These are phyloP conservation scores for Suhomyces pyralidae DNA, from an alignment of 805 yeast species.

Conservation along the genomic window DNA sequence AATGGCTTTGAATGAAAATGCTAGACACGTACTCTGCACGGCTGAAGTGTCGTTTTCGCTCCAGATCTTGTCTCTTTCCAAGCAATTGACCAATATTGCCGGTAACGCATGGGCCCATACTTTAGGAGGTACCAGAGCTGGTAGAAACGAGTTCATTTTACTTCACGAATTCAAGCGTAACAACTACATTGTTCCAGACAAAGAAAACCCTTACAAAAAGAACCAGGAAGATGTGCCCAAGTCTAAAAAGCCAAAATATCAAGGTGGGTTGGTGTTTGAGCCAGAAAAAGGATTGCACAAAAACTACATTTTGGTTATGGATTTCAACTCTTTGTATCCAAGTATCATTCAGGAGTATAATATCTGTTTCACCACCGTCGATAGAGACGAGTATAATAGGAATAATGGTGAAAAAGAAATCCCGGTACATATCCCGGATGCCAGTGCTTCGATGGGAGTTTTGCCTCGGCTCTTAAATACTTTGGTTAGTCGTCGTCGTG, in stretches of 20 bases:
- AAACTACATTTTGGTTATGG: conserved; percentile 89
- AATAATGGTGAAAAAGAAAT: conserved; percentile 49
- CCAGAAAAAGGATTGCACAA: conserved; percentile 95
- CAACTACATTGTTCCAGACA: conserved; percentile 86
- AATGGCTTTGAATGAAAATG: conserved; percentile 69
- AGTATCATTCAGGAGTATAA: conserved; percentile 96
- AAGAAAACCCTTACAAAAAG: conserved; percentile 47
- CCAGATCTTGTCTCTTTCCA: conserved; percentile 84
- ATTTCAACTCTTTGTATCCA: conserved; percentile 95
- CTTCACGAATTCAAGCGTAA: conserved; percentile 84
- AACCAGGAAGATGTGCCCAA: conserved; percentile 43
- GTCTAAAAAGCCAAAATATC: conserved; percentile 68
- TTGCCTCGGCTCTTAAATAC: conserved; percentile 80
- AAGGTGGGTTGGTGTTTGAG: conserved; percentile 94
- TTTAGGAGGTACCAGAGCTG: conserved; percentile 90
- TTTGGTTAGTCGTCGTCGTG: conserved; percentile 87
- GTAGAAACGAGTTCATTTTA: conserved; percentile 89
- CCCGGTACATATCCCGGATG: conserved; percentile 62
- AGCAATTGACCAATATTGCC: conserved; percentile 87
- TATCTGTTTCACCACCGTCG: conserved; percentile 95
- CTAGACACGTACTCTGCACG: conserved; percentile 61
- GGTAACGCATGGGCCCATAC: conserved; percentile 98
- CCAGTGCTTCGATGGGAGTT: conserved; percentile 66
- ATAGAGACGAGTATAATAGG: conserved; percentile 49
- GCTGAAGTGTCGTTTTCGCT: conserved; percentile 77